Conservation (phyloP, 176 grass and related monocot genomes). For the Zoysia japonica region DNA sequence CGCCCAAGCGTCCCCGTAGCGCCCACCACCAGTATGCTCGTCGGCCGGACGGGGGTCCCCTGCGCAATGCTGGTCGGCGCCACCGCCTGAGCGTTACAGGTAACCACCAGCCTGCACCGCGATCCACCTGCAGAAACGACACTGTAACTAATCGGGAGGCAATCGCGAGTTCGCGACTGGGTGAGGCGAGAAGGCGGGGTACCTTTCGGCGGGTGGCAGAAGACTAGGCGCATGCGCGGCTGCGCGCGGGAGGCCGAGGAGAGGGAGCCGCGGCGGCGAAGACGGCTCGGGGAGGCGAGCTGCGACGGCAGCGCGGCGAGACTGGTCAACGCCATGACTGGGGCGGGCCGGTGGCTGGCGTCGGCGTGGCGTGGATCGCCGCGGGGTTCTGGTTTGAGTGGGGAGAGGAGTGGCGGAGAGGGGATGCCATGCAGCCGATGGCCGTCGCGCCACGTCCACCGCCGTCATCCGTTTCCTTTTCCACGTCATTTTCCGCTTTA, state of each 20-base stretch:
- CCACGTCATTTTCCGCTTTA: constrained; percentile 22
- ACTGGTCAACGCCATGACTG: constrained; percentile 52
- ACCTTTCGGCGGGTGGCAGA: constrained; percentile 35
- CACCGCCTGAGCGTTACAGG: constrained; percentile 71
- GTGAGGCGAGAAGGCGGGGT: not conserved
- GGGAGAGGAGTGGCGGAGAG: constrained; percentile 45
- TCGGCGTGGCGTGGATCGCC: not conserved
- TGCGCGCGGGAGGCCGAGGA: not conserved
- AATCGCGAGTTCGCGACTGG: not conserved
- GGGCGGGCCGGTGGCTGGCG: not conserved
- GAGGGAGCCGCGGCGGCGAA: constrained; percentile 26
- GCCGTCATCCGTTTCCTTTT: constrained; percentile 25
- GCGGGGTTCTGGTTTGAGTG: constrained; percentile 4
- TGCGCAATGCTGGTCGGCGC: constrained; percentile 73
- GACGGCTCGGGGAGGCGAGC: constrained; percentile 43
- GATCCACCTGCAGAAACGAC: constrained; percentile 44
- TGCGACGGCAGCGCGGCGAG: constrained; percentile 57
- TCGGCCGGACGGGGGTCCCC: constrained; percentile 91
- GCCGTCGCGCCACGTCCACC: constrained; percentile 73
- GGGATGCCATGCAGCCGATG: constrained; percentile 60
- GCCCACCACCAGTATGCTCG: constrained; percentile 85
- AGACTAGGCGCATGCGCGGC: constrained; percentile 22
- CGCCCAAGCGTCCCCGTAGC: constrained; percentile 88
- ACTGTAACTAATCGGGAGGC: not conserved
- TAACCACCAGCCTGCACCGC: constrained; percentile 47